Conservation (phyloP, 164 flowering plant species). For the Stephania cephalantha region DNA sequence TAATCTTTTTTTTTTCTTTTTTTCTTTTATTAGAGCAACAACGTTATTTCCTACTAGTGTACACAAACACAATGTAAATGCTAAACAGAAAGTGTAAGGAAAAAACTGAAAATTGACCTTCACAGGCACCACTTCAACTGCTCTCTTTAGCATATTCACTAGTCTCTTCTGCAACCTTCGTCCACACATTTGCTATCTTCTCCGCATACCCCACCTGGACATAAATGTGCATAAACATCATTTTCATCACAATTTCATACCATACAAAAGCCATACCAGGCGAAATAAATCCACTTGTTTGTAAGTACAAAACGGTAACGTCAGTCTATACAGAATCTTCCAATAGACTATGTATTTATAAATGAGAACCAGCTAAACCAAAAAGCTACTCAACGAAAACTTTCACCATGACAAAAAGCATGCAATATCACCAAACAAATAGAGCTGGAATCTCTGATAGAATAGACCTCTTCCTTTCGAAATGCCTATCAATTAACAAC, state of each 20-base stretch:
- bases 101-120: conserved; percentile 11
- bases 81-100: not conserved
- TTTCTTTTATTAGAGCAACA: not conserved
- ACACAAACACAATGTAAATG: conserved; percentile 11
- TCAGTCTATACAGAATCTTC: not conserved
- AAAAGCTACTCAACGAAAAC: not conserved
- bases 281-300: too few species aligned
- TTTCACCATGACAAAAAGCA: not conserved
- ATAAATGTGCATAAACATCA: not conserved
- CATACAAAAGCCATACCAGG: too few species aligned
- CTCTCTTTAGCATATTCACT: conserved; percentile 46
- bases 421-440: not conserved
- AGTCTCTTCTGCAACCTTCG: conserved; percentile 75
- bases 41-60: conserved; percentile 5
- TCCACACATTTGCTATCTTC: conserved; percentile 81
- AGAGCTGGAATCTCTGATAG: not conserved
- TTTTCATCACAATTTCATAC: too few species aligned
- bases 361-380: not conserved
- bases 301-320: not conserved
- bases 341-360: not conserved
- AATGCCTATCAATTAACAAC: not conserved
- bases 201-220: conserved; percentile 84
- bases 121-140: conserved; percentile 28
- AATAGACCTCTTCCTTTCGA: not conserved
- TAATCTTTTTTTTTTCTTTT: not conserved